Evolutionary conservation across 768 basidiomycete genomes (phyloP), one percentile per base, ranked within the genome.

Genomic region (Amylocystis lapponica): DNA sequence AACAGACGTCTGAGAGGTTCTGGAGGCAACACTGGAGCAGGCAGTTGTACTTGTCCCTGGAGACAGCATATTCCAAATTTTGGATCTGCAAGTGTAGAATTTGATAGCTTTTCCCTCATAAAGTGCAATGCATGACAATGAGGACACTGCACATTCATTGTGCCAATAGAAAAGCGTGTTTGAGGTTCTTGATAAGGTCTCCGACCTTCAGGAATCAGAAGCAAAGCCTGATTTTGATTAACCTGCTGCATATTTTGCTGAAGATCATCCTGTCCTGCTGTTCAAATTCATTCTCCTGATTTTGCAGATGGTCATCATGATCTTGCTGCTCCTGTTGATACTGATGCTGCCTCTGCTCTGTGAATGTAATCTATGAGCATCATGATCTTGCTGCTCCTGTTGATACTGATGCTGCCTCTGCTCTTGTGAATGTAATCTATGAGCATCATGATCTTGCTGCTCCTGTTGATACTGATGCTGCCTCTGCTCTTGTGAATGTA

Each of bases 81-180:
- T 1, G 62, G 66, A 22, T 11, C 13, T 0, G 2, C 11, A 12
- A 34, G 20, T 1, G 56, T 43, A 2, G 51, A 56, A 0, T 36
- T 36, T 2, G 51, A 25, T 0, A 62, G 33, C 9, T 39, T 41
- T 46, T 71, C 68, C 6, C 23, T 55, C 4, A 45, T 23, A 66
- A 67, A 71, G 43, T 71, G 69, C 4, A 65, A 51, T 5, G 68
- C 67, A 8, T 46, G 43, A 48, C 68, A 70, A 29, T 51, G 27
- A 3, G 31, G 47, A 43, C 68, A 71, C n/a, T 25, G 14, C 2
- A 64, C 27, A 46, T 66, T 49, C 69, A 71, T 72, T 0, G 44
- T 42, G 0, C 69, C 68, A 11, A 68, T 26, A 10, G 10, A 27
- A 17, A 10, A 12, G n/a, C 14, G 21, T 17, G 14, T 27, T 14